Percentiles rank a stretch among this genome's conserved stretches.
These are phyloP conservation scores for Lentinula lateritia DNA, from an alignment of 768 basidiomycete species.

Conservation along the genomic window DNA sequence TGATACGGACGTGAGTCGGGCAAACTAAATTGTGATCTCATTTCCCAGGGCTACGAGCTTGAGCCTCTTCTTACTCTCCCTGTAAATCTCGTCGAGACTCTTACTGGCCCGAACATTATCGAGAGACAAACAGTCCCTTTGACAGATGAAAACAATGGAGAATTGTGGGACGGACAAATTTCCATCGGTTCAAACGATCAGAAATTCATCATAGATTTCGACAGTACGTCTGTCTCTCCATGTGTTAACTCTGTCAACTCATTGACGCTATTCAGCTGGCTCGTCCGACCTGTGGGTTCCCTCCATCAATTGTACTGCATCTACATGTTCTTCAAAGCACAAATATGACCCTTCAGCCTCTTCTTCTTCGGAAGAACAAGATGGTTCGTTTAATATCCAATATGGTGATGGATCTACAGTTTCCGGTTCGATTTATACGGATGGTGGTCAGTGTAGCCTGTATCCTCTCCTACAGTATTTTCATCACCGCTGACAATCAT, in stretches of 20 bases:
- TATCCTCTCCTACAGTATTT: background rate
- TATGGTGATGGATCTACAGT: background rate
- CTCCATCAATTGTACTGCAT: background rate
- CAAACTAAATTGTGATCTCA: background rate
- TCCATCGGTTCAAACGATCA: background rate
- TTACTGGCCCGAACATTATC: background rate
- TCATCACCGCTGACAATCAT: background rate
- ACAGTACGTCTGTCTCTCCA: background rate
- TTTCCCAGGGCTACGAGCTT: background rate
- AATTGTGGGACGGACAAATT: conserved; percentile 13
- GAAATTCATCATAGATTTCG: background rate
- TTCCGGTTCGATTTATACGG: background rate
- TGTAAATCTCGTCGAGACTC: background rate
- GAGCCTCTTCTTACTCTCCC: background rate
- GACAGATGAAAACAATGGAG: conserved; percentile 27
- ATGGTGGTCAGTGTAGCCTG: background rate
- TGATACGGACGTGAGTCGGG: too few species aligned
- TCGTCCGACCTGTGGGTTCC: conserved; percentile 10
- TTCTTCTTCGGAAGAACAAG: background rate
- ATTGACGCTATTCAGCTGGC: background rate
- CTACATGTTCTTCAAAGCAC: background rate
- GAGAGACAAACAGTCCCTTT: conserved; percentile 26
- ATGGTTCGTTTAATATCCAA: background rate
- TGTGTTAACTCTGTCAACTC: background rate
- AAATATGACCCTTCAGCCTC: background rate